Evolutionary conservation across 176 grass and related monocot species (phyloP).

Genomic region (Musa acuminata): DNA sequence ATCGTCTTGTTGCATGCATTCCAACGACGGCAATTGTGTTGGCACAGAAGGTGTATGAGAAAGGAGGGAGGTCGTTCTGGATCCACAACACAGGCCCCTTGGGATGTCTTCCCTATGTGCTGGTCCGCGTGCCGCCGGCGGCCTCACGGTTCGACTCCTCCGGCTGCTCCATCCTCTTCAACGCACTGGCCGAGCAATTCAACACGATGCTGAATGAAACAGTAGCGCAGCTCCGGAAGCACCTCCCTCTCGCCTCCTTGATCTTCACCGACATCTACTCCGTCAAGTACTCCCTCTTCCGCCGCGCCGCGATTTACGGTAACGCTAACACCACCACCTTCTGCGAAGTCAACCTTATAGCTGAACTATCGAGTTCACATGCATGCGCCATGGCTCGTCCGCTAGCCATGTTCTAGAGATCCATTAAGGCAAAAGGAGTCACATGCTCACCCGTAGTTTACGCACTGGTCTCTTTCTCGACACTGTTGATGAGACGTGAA

Average conservation of each 20-base stretch:
- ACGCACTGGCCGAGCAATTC: slow-evolving; percentile 1
- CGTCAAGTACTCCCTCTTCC: slow-evolving; percentile 13
- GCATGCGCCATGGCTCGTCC: background rate
- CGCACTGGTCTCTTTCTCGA: background rate
- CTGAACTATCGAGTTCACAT: background rate
- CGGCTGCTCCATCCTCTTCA: background rate
- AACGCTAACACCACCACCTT: too few species aligned
- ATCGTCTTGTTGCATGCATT: background rate
- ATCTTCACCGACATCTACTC: background rate
- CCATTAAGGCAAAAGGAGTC: background rate
- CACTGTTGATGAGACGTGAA: background rate
- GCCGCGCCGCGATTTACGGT: background rate
- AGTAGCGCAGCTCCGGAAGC: background rate
- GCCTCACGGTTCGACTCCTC: background rate
- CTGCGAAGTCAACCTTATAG: background rate
- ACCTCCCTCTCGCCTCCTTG: background rate
- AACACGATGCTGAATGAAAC: slow-evolving; percentile 9
- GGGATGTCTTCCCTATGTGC: slow-evolving; percentile 16
- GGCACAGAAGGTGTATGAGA: background rate
- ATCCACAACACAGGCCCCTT: slow-evolving; percentile 17
- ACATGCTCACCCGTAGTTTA: background rate
- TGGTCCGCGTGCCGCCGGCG: background rate
- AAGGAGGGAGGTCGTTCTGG: slow-evolving; percentile 17
- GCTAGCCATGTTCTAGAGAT: background rate
- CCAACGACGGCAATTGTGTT: background rate